These are phyloP conservation scores for Termitomyces sp. DNA, from an alignment of 768 basidiomycete genomes.

Conservation along the genomic window DNA sequence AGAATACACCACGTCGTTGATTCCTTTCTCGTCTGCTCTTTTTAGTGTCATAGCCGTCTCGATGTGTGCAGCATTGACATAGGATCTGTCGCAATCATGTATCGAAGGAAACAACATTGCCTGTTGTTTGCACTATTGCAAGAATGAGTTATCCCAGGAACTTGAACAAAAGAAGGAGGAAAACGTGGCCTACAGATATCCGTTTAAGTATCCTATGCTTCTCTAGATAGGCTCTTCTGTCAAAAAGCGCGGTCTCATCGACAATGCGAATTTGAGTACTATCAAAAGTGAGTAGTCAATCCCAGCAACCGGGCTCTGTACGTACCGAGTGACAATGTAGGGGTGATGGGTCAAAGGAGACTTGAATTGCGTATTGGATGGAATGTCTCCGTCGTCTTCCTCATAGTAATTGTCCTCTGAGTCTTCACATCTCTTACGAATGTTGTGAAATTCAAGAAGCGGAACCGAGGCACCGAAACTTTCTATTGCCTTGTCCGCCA, in stretches of 20 bases:
- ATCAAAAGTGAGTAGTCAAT: background rate
- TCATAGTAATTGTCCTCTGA: background rate
- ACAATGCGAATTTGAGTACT: conserved; percentile 30
- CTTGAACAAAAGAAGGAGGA: background rate
- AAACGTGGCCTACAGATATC: conserved; percentile 14
- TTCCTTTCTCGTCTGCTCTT: conserved; percentile 3
- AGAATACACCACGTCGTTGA: conserved; percentile 10
- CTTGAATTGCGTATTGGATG: conserved; percentile 12
- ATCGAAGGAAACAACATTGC: conserved; percentile 7
- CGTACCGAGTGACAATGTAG: conserved; percentile 30
- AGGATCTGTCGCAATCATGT: conserved; percentile 20
- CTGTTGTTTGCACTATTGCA: conserved; percentile 19
- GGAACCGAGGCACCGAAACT: conserved; percentile 29
- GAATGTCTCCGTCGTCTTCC: conserved; percentile 11
- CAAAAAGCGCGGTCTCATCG: conserved; percentile 24
- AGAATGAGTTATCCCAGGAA: background rate
- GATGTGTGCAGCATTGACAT: conserved; percentile 19
- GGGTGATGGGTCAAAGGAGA: conserved; percentile 24
- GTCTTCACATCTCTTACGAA: conserved; percentile 17
- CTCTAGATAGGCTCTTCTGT: conserved; percentile 22
- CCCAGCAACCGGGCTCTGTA: background rate
- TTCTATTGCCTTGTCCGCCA: conserved; percentile 25
- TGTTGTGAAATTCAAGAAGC: conserved; percentile 27
- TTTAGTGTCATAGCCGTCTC: conserved; percentile 12
- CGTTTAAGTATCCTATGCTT: conserved; percentile 13